Evolutionary conservation across 352 stramenopile genomes (phyloP).

Genomic region (Pythium plurisporium): DNA sequence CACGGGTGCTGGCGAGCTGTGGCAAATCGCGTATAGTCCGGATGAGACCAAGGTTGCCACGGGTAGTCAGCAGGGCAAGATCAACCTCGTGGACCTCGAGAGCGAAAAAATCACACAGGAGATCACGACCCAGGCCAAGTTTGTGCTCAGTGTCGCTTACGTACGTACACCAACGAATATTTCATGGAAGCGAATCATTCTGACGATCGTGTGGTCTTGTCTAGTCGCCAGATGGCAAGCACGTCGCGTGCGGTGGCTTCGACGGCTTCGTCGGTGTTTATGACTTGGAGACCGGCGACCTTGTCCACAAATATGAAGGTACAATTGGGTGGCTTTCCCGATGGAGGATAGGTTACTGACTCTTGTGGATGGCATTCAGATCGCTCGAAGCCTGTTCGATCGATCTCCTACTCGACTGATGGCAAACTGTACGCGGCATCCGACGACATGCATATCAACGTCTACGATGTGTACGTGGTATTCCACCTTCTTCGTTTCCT

Average conservation of each 20-base stretch:
- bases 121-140: slow-evolving; percentile 68
- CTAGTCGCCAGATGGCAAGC: slow-evolving; percentile 78
- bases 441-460: slow-evolving; percentile 90
- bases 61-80: slow-evolving; percentile 81
- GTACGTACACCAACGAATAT: slow-evolving; percentile 28
- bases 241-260: slow-evolving; percentile 76
- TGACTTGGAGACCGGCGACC: slow-evolving; percentile 66
- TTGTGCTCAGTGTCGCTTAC: slow-evolving; percentile 72
- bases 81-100: slow-evolving; percentile 85
- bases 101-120: slow-evolving; percentile 73
- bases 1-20: slow-evolving; percentile 81
- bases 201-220: not conserved
- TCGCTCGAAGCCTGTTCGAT: slow-evolving; percentile 85
- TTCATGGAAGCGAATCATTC: not conserved
- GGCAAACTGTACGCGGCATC: slow-evolving; percentile 86
- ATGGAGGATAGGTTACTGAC: not conserved
- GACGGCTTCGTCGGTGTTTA: slow-evolving; percentile 85
- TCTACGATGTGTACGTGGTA: slow-evolving; percentile 90
- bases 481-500: not conserved
- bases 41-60: slow-evolving; percentile 80
- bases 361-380: slow-evolving; percentile 28
- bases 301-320: slow-evolving; percentile 88
- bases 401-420: slow-evolving; percentile 77
- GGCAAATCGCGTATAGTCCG: slow-evolving; percentile 81
- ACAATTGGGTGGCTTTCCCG: not conserved